phyloP scores from a whole-genome alignment of 345 rosid genomes.

The Citrus maxima region DNA sequence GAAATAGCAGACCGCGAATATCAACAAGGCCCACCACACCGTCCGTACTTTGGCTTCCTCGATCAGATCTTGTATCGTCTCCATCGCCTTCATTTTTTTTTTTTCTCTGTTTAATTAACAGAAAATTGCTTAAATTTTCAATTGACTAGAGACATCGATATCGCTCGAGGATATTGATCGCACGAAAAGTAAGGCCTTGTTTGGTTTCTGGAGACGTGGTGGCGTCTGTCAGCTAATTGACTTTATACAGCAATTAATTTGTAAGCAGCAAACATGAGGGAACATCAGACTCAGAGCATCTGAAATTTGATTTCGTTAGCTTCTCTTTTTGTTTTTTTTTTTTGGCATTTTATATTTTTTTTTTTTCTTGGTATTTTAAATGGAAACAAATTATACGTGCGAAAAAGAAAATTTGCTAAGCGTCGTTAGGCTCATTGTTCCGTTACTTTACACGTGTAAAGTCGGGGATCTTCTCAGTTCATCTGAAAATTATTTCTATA shows the following conservation, averaged over 20 bases:
- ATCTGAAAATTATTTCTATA: too few relatives aligned
- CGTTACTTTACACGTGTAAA: background rate
- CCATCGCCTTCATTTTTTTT: conserved; percentile 67
- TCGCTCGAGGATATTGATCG: background rate
- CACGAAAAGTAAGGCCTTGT: background rate
- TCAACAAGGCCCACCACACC: conserved; percentile 79
- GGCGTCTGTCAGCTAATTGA: background rate
- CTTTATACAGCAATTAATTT: background rate
- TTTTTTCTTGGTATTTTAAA: background rate
- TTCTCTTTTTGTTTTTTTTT: too few relatives aligned
- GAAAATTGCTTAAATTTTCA: background rate
- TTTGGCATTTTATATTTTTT: background rate
- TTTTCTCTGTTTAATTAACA: too few relatives aligned
- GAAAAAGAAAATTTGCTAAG: background rate
- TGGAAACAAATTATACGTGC: background rate
- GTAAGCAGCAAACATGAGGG: background rate
- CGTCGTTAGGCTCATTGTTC: background rate
- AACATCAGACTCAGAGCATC: background rate
- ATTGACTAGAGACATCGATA: background rate
- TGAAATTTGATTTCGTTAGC: background rate
- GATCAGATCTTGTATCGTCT: conserved; percentile 89
- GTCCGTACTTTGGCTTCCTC: conserved; percentile 88
- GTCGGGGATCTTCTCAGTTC: background rate
- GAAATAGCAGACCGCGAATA: conserved; percentile 77
- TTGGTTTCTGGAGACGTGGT: background rate